These are phyloP conservation scores for Ascochyta clinopodiicola DNA, from an alignment of 2,329 filamentous ascomycete genomes.

Conservation along the genomic window DNA sequence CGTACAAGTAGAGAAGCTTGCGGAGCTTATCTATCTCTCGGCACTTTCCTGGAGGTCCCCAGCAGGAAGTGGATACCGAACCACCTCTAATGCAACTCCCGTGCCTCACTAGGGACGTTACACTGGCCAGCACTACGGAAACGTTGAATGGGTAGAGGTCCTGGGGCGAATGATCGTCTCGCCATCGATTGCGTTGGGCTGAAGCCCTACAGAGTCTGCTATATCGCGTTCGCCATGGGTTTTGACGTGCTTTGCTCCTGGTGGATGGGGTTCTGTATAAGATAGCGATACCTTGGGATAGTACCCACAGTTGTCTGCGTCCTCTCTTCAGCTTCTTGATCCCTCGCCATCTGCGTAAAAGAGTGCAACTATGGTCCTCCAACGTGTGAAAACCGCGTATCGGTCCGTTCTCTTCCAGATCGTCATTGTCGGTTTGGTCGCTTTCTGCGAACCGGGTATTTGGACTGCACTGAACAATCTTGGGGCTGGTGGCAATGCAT, in stretches of 20 bases:
- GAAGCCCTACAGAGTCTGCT: neutral
- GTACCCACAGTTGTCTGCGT: too few species aligned
- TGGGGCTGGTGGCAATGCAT: slow-evolving; percentile 5
- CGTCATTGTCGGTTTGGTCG: slow-evolving; percentile 3
- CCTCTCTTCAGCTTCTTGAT: too few species aligned
- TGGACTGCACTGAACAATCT: slow-evolving; percentile 8
- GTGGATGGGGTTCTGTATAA: neutral
- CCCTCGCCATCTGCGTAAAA: neutral
- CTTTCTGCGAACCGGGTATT: slow-evolving; percentile 3
- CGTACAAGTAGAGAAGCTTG: neutral
- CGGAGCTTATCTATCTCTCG: neutral
- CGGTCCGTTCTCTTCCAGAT: slow-evolving; percentile 6
- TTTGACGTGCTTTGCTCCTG: slow-evolving; percentile 1
- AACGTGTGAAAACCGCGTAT: neutral
- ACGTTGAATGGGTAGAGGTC: neutral
- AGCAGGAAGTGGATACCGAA: neutral
- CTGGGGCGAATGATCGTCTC: neutral
- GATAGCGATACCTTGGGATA: neutral
- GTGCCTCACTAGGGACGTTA: slow-evolving; percentile 1
- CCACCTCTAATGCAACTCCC: neutral
- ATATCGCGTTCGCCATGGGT: neutral
- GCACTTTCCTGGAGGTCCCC: neutral
- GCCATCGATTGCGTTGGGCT: neutral
- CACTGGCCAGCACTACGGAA: slow-evolving; percentile 1
- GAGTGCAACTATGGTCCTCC: neutral